Percentiles rank a stretch among this genome's conserved stretches.
Conservation (phyloP, 2,329 filamentous ascomycete species). For the Pyricularia sp. region DNA sequence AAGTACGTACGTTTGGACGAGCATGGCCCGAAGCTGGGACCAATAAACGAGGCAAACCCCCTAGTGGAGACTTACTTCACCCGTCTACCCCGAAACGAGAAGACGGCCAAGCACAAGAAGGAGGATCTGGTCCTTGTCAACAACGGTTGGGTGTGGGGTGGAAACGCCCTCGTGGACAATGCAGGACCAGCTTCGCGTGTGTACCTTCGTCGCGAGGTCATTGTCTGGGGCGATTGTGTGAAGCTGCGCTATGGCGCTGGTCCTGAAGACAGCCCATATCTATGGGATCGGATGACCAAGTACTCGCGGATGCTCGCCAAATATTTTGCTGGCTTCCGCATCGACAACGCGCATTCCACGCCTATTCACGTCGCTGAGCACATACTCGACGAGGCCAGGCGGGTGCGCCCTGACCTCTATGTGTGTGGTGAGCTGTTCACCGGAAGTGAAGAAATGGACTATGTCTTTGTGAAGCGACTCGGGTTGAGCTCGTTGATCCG, state of each 20-base stretch:
- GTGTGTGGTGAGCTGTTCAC: constrained; percentile 93
- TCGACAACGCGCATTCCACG: constrained; percentile 97
- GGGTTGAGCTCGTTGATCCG: constrained; percentile 85
- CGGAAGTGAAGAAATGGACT: constrained; percentile 90
- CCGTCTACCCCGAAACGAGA: constrained; percentile 64
- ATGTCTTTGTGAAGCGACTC: constrained; percentile 84
- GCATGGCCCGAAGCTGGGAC: constrained; percentile 74
- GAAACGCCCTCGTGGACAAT: constrained; percentile 86
- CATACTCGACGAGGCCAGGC: constrained; percentile 84
- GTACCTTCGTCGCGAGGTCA: constrained; percentile 93
- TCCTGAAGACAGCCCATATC: constrained; percentile 74
- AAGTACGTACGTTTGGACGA: constrained; percentile 93
- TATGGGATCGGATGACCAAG: constrained; percentile 92
- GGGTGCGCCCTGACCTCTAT: constrained; percentile 74
- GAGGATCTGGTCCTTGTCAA: constrained; percentile 76
- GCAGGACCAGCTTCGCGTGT: constrained; percentile 79
- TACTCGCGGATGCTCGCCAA: constrained; percentile 89
- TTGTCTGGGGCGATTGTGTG: constrained; percentile 97
- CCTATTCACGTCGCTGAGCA: constrained; percentile 90
- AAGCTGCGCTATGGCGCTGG: constrained; percentile 81
- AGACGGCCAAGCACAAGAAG: constrained; percentile 61
- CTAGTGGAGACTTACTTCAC: constrained; percentile 95
- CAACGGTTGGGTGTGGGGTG: constrained; percentile 98
- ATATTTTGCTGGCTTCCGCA: constrained; percentile 88
- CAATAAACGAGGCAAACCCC: constrained; percentile 63